Base-by-base conservation (phyloP, 768 basidiomycete species). In the Psilocybe subaeruginosa region DNA sequence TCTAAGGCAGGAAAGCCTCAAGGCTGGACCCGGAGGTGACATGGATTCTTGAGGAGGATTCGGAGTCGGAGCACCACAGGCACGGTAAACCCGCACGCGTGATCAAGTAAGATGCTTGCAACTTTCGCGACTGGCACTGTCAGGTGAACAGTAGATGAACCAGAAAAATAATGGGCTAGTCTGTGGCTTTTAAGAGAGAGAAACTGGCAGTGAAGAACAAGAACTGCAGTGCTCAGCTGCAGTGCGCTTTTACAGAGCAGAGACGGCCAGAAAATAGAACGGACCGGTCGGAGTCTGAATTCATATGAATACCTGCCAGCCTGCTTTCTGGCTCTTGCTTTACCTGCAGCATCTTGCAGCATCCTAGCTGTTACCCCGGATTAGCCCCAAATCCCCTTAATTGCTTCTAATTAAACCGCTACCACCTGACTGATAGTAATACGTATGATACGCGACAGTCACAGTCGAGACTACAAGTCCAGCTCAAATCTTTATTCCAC, bases 1-100 rank as follows among this genome's bases (percentile, higher is more conserved):
- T 41, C 51, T 29, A 39, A 59, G 29, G 45, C 54, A 61, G 33
- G 62, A 31, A 27, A 47, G 61, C 59, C 60, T 55, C 37, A 56
- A 56, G 65, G 60, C 60, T 61, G 60, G 58, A 54, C 45, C 61
- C 54, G 64, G 62, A 59, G 62, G 60, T 29, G 59, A n/a, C 60
- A 61, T 49, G 29, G 35, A 48, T 57, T 31, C 56, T 46, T 23
- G 23, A 23, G 23, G 23, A 23, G 56, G 56, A 30, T 47, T 19
- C 45, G 11, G 39, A 45, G 23, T 39, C 12, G 19, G 35, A 19
- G 37, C 37, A 35, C 33, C 33, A 35, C 33, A 35, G 33, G 33
- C 33, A 46, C 29, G 50, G 51, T 53, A 53, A 53, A 19, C 5
- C 47, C 19, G 47, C 56, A 57, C 46, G 56, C 49, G 56, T 56